phyloP scores from a whole-genome alignment of 768 basidiomycete genomes.

The Clitopilus passeckerianus region DNA sequence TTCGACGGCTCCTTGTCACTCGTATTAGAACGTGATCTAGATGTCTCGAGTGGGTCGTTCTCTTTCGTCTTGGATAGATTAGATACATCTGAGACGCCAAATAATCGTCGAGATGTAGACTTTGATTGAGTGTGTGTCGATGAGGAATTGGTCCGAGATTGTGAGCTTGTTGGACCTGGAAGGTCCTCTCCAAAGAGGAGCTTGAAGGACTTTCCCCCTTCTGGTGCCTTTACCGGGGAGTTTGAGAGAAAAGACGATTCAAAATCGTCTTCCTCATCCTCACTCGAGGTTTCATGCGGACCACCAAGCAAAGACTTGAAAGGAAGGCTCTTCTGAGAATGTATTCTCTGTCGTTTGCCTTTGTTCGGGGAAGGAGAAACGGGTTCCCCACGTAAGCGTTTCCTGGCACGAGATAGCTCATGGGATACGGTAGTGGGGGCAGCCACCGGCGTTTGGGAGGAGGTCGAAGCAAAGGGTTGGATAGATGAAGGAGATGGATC shows the following conservation, averaged over 20 bases:
- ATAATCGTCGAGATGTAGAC: slow-evolving; percentile 2
- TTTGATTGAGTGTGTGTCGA: slow-evolving; percentile 7
- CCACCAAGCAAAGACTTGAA: slow-evolving; percentile 21
- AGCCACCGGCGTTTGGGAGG: slow-evolving; percentile 14
- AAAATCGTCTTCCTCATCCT: slow-evolving; percentile 29
- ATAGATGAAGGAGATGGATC: slow-evolving; percentile 33
- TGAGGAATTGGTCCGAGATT: slow-evolving; percentile 3
- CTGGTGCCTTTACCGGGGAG: slow-evolving; percentile 63
- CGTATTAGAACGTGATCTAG: neutral
- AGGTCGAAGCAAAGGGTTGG: slow-evolving; percentile 9
- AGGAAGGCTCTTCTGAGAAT: slow-evolving; percentile 32
- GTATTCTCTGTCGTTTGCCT: slow-evolving; percentile 62
- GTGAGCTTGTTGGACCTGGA: slow-evolving; percentile 4
- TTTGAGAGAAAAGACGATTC: slow-evolving; percentile 58
- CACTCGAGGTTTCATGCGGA: neutral
- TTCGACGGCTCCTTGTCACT: neutral
- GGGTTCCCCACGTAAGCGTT: slow-evolving; percentile 76
- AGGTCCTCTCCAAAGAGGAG: slow-evolving; percentile 54
- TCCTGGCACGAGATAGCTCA: slow-evolving; percentile 66
- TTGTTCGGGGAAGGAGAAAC: slow-evolving; percentile 82
- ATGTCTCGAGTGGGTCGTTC: neutral
- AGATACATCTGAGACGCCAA: neutral
- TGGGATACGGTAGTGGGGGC: slow-evolving; percentile 26
- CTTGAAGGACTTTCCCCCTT: slow-evolving; percentile 58
- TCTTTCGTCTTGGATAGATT: neutral